Evolutionary conservation across 164 flowering plant species (phyloP), one percentile per base, ranked within the genome.

Genomic region (Echeveria elegans): DNA sequence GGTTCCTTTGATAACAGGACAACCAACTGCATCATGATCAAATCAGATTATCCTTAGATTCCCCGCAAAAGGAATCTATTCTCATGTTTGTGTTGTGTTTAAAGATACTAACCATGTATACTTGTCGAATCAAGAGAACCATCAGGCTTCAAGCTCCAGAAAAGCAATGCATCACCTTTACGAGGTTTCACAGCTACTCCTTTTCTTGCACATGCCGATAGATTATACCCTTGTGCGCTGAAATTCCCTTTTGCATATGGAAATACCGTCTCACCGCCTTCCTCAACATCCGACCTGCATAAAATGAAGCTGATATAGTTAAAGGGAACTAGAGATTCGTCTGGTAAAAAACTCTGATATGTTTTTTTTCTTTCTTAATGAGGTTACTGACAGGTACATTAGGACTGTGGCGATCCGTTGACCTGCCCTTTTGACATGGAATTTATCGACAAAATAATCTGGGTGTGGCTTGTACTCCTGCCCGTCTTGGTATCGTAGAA

Each of bases 131-230:
- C 97, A 63, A 85, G 69, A 21, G 90, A 75, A 11, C 89, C 89
- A 81, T 92, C 96, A 37, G 97, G 94, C 59, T 77, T 84, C 93
- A 85, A 85, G 79, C 94, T 88, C 99, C 99, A 92, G 76, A 95
- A 95, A 47, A 95, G 88, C 69, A 92, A 75, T 50, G 97, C 97
- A 80, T 89, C 86, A 12, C 99, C 96, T 92, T 77, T 89, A 74
- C 76, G 87, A 30, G 94, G 96, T 73, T 84, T 94, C 63, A 94
- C 84, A 38, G 97, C 78, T 5, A 89, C 79, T 23, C 94, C 96
- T 68, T 66, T 73, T 72, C 80, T 86, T 28, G 76, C 97, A 79
- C 97, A 91, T 15, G 0, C 47, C 47, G 47, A 43, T 72, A 86
- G 89, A 53, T 89, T 71, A 85, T 75, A 41, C 88, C 90, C 73